These are phyloP conservation scores for Nevesoporus exiguus DNA, from an alignment of 768 basidiomycete species.

Conservation along the genomic window DNA sequence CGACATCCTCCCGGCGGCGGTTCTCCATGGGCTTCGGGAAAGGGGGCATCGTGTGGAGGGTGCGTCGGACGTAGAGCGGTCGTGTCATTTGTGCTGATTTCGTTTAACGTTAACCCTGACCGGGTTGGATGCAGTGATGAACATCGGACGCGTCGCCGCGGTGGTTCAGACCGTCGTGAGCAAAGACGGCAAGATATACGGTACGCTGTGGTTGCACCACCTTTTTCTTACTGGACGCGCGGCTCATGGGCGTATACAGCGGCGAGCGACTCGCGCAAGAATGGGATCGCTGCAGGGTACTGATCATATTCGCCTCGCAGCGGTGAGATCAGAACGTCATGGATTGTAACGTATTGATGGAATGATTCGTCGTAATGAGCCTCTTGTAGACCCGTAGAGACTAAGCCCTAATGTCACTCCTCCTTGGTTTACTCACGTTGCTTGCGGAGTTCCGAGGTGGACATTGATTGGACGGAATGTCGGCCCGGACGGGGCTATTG, in stretches of 20 bases:
- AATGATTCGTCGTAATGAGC: background rate
- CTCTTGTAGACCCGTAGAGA: background rate
- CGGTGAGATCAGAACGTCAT: background rate
- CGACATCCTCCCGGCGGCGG: conserved; percentile 48
- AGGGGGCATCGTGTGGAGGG: conserved; percentile 74
- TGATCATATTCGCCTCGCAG: conserved; percentile 3
- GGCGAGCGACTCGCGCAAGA: conserved; percentile 89
- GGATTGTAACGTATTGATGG: background rate
- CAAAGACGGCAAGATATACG: conserved; percentile 55
- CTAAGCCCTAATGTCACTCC: background rate
- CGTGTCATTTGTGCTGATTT: background rate
- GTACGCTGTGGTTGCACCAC: conserved; percentile 39
- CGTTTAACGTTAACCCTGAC: background rate
- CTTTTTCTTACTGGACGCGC: background rate
- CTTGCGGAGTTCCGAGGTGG: background rate
- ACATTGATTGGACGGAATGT: background rate
- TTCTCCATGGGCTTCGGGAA: conserved; percentile 52
- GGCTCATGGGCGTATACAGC: conserved; percentile 40
- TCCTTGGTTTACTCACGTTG: background rate
- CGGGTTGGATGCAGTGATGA: conserved; percentile 40
- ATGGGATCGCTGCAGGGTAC: conserved; percentile 88
- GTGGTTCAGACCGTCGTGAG: conserved; percentile 67
- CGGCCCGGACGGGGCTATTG: background rate
- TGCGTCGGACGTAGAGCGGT: conserved; percentile 27
- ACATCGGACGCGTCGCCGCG: conserved; percentile 70